A percentile compares a stretch with the other conserved stretches of the same genome.
These are phyloP conservation scores for Hypoxylon sp. DNA, from an alignment of 2,329 filamentous ascomycete species.

Conservation along the genomic window DNA sequence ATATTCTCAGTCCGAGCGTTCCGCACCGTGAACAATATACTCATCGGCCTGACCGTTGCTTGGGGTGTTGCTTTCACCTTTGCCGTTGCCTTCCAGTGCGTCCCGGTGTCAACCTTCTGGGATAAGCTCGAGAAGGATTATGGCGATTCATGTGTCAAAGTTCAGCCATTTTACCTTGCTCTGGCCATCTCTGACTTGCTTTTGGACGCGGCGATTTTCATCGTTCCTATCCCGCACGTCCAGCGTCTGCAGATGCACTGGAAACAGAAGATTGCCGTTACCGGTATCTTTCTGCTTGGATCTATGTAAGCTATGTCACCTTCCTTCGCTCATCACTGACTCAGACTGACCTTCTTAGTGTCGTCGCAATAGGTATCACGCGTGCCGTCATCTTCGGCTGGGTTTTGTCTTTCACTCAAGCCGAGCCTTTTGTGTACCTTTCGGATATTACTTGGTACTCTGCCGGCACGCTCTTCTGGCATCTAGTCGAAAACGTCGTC, in stretches of 20 bases:
- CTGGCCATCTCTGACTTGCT: constrained; percentile 36
- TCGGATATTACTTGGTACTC: constrained; percentile 38
- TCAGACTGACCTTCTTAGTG: constrained; percentile 3
- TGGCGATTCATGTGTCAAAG: constrained; percentile 16
- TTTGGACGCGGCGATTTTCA: constrained; percentile 35
- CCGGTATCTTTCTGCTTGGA: constrained; percentile 36
- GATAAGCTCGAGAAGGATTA: constrained; percentile 37
- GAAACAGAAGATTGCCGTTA: constrained; percentile 36
- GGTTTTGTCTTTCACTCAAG: constrained; percentile 30
- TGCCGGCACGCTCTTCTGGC: constrained; percentile 37
- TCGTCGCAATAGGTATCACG: constrained; percentile 31
- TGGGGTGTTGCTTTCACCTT: constrained; percentile 38
- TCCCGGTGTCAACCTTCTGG: constrained; percentile 28
- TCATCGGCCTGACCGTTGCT: constrained; percentile 27
- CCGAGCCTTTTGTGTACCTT: constrained; percentile 20
- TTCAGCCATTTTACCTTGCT: constrained; percentile 30
- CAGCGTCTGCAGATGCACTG: constrained; percentile 27
- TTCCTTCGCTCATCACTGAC: not conserved
- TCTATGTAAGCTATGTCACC: constrained; percentile 29
- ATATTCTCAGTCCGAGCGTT: constrained; percentile 37
- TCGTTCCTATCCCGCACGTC: constrained; percentile 36
- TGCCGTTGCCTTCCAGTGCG: constrained; percentile 36
- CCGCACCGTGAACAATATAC: constrained; percentile 35
- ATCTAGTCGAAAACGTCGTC: constrained; percentile 37
- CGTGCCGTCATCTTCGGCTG: constrained; percentile 35